A percentile compares a stretch with the other conserved stretches of the same genome.
Conservation (phyloP, 768 basidiomycete genomes). For the Xerocomellus intermedius region DNA sequence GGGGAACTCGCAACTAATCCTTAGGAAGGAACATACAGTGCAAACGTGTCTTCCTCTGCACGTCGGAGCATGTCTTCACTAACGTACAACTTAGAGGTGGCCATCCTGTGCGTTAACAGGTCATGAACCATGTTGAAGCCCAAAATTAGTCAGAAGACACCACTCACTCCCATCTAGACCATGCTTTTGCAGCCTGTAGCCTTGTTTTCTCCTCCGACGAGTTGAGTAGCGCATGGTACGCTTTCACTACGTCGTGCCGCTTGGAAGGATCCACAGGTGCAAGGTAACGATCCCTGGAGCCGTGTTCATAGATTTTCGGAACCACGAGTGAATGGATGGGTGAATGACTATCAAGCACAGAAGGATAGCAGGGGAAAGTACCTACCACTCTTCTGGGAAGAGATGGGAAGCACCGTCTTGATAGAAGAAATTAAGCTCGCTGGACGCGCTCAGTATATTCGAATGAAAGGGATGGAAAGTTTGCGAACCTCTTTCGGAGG, state of each 20-base stretch:
- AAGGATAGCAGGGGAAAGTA: background rate
- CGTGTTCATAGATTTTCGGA: background rate
- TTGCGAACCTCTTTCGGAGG: constrained; percentile 64
- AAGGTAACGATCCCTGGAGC: constrained; percentile 75
- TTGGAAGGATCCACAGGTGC: constrained; percentile 79
- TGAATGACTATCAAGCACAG: background rate
- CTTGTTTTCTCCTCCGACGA: constrained; percentile 66
- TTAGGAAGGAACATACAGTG: constrained; percentile 50
- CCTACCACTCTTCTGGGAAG: constrained; percentile 86
- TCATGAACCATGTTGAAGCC: background rate
- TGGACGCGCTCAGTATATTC: constrained; percentile 12
- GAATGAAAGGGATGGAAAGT: background rate
- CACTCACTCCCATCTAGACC: constrained; percentile 89
- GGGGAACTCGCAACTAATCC: constrained; percentile 2
- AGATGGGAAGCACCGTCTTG: constrained; percentile 80
- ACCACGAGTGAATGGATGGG: background rate
- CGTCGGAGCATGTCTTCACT: constrained; percentile 66
- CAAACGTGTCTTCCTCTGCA: constrained; percentile 71
- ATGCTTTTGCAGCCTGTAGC: constrained; percentile 73
- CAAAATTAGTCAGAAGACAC: background rate
- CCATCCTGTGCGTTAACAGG: constrained; percentile 55
- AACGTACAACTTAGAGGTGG: constrained; percentile 70
- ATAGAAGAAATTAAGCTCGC: constrained; percentile 91
- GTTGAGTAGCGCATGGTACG: constrained; percentile 80
- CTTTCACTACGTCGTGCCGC: constrained; percentile 74